phyloP scores from a whole-genome alignment of 1,284 basidiomycete genomes.

The Cryptococcus neoformans region DNA sequence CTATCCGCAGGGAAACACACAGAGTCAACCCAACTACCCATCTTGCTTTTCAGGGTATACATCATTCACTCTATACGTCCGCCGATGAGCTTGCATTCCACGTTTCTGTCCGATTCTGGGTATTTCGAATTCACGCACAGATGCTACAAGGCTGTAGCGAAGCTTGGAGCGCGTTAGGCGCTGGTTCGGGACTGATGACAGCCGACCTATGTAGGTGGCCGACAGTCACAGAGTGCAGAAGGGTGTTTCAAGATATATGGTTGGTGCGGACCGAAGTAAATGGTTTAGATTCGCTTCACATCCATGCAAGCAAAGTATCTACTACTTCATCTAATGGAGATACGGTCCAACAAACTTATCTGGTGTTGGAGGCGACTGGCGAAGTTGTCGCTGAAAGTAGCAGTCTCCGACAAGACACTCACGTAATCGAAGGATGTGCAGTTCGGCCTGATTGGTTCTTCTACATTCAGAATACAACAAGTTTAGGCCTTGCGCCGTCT shows the following conservation, averaged over 20 bases:
- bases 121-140: slow-evolving; percentile 23
- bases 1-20: no score
- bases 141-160: slow-evolving; percentile 22
- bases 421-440: slow-evolving; percentile 12
- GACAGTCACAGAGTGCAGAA: slow-evolving; percentile 9
- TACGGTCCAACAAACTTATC: background rate
- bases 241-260: slow-evolving; percentile 21
- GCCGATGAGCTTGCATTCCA: slow-evolving; percentile 11
- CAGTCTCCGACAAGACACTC: background rate
- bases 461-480: slow-evolving; percentile 5
- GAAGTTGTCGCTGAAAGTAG: slow-evolving; percentile 17
- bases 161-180: slow-evolving; percentile 21
- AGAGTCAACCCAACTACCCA: no score
- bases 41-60: slow-evolving; percentile 22
- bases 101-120: slow-evolving; percentile 31
- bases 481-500: background rate
- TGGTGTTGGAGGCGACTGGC: slow-evolving; percentile 21
- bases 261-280: slow-evolving; percentile 5
- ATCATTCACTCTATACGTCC: slow-evolving; percentile 10
- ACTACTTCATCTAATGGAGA: background rate
- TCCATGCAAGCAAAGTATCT: background rate
- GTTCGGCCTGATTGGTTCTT: slow-evolving; percentile 29
- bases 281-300: background rate
- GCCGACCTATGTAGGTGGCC: slow-evolving; percentile 30
- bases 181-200: slow-evolving; percentile 16